Evolutionary conservation across 805 yeast species (phyloP), one percentile per base, ranked within the genome.

Genomic region (Starmerella bombi): DNA sequence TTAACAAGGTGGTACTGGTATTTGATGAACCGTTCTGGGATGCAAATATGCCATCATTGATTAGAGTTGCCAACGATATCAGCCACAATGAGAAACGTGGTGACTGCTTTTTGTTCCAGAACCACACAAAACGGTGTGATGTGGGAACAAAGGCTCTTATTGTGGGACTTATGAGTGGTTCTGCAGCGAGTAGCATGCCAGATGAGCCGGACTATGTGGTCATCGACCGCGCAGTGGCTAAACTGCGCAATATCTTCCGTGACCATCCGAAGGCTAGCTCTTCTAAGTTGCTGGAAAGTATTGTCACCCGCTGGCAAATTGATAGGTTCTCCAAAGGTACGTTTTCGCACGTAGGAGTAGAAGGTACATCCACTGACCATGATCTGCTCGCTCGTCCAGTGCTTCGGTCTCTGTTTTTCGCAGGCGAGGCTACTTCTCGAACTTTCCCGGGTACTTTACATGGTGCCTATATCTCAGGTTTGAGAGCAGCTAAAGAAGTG

Each of bases 321-420:
- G 93, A 86, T 50, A 83, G 84, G 1, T 82, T 68, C 53, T 69
- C 82, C 2, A 61, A 80, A 41, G 97, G 97, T 3, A 75, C 94
- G 1, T 88, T 83, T 58, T 63, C 67, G 9, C 64, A 62, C 41
- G 63, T 64, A 12, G 69, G 68, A 2, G 51, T 53, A 8, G 65
- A 62, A 20, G 67, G 65, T n/a, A 59, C 65, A 1, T 64, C 61
- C 3, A 65, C 59, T 0, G 69, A 64, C 41, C 66, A 61, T 41
- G 67, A 64, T 34, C 41, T 54, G 9, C 48, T 65, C 31, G 66
- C 67, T 2, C 49, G 62, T 16, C 65, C 67, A 1, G 58, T 62
- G 2, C 57, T 54, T 30, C 51, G 57, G 21, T 52, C 59, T 17
- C 45, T 64, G 27, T 62, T 57, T 39, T 64, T 64, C 41, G 69